Percentiles rank a stretch among this genome's conserved stretches.
These are phyloP conservation scores for Kazachstania viticola DNA, from an alignment of 805 yeast genomes.

Conservation along the genomic window DNA sequence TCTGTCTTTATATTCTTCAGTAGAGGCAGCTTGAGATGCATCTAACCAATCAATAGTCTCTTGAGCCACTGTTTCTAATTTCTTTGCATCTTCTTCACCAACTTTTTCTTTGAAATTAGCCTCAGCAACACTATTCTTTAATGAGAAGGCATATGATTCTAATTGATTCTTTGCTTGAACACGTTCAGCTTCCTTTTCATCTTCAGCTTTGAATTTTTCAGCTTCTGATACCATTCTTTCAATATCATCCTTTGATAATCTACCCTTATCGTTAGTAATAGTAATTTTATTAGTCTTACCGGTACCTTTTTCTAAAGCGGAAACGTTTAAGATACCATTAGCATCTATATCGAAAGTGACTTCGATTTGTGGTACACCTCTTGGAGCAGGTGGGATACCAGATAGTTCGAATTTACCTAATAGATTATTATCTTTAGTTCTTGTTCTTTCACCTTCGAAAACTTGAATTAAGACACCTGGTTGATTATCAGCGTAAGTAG, in stretches of 20 bases:
- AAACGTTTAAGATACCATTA: conserved; percentile 92
- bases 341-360: conserved; percentile 96
- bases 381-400: conserved; percentile 97
- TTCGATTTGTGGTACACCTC: conserved; percentile 97
- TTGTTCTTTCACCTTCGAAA: conserved; percentile 95
- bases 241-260: conserved; percentile 93
- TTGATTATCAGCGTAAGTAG: conserved; percentile 95
- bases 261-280: conserved; percentile 97
- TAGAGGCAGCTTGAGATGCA: conserved; percentile 80
- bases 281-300: conserved; percentile 96
- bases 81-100: conserved; percentile 54
- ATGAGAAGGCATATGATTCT: conserved; percentile 89
- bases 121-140: conserved; percentile 73
- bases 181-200: conserved; percentile 88
- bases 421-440: conserved; percentile 90
- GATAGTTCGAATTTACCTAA: conserved; percentile 94
- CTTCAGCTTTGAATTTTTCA: conserved; percentile 94
- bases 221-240: conserved; percentile 98
- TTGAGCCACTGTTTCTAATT: conserved; percentile 67
- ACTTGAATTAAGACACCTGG: conserved; percentile 98
- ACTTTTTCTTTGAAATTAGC: conserved; percentile 71
- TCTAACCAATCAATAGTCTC: conserved; percentile 89
- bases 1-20: conserved; percentile 84
- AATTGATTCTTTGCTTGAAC: conserved; percentile 89
- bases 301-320: conserved; percentile 96